Percentiles rank a stretch among this genome's conserved stretches.
These are phyloP conservation scores for Capsella bursapastoris DNA, from an alignment of 345 rosid genomes.

Conservation along the genomic window DNA sequence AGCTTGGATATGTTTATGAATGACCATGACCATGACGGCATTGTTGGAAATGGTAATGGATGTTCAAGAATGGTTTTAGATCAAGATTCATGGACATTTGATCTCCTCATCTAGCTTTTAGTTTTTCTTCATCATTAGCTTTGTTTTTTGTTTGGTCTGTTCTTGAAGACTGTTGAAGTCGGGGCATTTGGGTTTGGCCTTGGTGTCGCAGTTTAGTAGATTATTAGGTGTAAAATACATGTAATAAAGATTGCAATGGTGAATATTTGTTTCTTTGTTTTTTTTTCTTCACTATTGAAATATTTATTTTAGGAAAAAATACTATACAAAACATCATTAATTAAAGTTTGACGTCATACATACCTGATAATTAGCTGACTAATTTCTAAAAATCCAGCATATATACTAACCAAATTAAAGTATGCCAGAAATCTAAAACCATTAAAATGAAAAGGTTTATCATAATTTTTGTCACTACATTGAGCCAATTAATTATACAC, in stretches of 20 bases:
- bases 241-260: constrained; percentile 35
- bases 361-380: no score
- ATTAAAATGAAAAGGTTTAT: neutral
- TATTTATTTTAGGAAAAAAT: neutral
- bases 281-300: neutral
- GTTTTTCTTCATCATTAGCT: neutral
- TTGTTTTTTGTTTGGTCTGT: neutral
- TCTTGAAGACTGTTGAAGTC: neutral
- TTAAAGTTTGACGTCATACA: neutral
- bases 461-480: neutral
- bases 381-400: no score
- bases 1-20: constrained; percentile 63
- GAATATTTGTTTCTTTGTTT: constrained; percentile 16
- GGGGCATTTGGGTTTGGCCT: constrained; percentile 19
- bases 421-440: neutral
- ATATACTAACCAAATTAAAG: neutral
- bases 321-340: neutral
- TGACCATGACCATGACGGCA: constrained; percentile 38
- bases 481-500: neutral
- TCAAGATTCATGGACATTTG: constrained; percentile 44
- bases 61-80: constrained; percentile 41
- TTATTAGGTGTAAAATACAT: constrained; percentile 32
- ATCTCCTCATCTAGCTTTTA: constrained; percentile 30
- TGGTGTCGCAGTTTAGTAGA: constrained; percentile 30
- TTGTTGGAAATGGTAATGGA: constrained; percentile 40